Evolutionary conservation across 371 early-diverging fungal species (phyloP).

Genomic region (Massospora cicadina): DNA sequence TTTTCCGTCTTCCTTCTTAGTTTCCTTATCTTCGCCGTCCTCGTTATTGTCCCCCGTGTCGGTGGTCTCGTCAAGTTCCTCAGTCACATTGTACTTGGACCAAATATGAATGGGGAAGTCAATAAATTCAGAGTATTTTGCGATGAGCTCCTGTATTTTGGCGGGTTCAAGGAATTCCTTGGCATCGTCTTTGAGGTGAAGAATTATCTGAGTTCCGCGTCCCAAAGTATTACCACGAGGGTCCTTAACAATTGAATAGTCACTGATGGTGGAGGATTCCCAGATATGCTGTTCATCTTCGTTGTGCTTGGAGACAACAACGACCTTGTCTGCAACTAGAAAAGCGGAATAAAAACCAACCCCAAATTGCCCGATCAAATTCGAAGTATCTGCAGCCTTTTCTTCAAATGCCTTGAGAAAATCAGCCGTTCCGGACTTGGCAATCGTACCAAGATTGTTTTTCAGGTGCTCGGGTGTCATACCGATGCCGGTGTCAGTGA

Average conservation of each 20-base stretch:
- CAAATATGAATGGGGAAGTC: conserved; percentile 82
- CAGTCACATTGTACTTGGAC: conserved; percentile 29
- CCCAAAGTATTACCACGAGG: conserved; percentile 62
- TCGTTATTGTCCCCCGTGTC: conserved; percentile 21
- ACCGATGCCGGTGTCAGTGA: conserved; percentile 89
- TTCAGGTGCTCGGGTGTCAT: conserved; percentile 86
- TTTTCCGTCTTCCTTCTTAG: conserved; percentile 28
- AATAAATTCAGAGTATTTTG: conserved; percentile 83
- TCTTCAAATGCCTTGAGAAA: conserved; percentile 52
- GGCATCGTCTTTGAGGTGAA: conserved; percentile 78
- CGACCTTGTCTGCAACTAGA: conserved; percentile 90
- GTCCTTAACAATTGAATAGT: conserved; percentile 74
- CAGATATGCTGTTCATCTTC: conserved; percentile 75
- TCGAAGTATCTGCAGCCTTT: conserved; percentile 31
- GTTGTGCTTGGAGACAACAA: conserved; percentile 75
- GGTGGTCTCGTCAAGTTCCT: conserved; percentile 21
- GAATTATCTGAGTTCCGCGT: conserved; percentile 77
- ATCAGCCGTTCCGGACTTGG: conserved; percentile 76
- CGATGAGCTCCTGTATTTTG: conserved; percentile 42
- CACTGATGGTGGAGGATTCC: conserved; percentile 52
- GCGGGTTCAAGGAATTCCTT: conserved; percentile 54
- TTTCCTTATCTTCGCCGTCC: conserved; percentile 20
- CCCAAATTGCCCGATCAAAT: conserved; percentile 95
- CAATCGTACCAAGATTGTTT: conserved; percentile 90
- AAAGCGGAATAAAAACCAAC: conserved; percentile 93